Percentiles rank a stretch among this genome's conserved stretches.
Conservation (phyloP, 2,329 filamentous ascomycete genomes). For the Claviceps sp. region DNA sequence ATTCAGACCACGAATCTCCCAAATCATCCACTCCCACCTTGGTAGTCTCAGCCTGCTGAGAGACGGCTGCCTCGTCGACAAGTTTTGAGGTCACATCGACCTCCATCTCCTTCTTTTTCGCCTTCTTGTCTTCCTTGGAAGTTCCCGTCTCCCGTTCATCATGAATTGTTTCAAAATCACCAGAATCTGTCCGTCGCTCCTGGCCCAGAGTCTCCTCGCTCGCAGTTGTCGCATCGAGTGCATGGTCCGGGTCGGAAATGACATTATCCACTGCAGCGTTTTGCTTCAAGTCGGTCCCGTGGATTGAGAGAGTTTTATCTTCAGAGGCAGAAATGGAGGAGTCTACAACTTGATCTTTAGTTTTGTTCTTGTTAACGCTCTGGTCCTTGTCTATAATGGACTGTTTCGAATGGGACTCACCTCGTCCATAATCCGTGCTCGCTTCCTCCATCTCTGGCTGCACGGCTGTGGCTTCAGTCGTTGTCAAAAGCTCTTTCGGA, state of each 20-base stretch:
- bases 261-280: background rate
- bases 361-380: conserved; percentile 21
- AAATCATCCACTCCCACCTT: conserved; percentile 1
- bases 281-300: background rate
- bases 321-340: conserved; percentile 14
- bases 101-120: conserved; percentile 9
- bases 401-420: conserved; percentile 16
- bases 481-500: conserved; percentile 9
- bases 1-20: conserved; percentile 3
- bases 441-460: conserved; percentile 9
- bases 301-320: background rate
- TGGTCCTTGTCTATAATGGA: conserved; percentile 20
- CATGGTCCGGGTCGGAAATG: background rate
- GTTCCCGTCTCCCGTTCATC: conserved; percentile 5
- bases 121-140: conserved; percentile 21
- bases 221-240: background rate
- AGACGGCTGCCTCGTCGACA: conserved; percentile 4
- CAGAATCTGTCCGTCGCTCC: conserved; percentile 2
- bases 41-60: conserved; percentile 6
- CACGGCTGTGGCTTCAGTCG: background rate
- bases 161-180: conserved; percentile 3
- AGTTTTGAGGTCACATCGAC: conserved; percentile 7
- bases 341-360: conserved; percentile 19
- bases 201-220: conserved; percentile 1
- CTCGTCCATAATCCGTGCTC: conserved; percentile 17